Percentiles rank a stretch among this genome's conserved stretches.
Conservation (phyloP, 2,329 filamentous ascomycete species). For the Claviceps maximensis region DNA sequence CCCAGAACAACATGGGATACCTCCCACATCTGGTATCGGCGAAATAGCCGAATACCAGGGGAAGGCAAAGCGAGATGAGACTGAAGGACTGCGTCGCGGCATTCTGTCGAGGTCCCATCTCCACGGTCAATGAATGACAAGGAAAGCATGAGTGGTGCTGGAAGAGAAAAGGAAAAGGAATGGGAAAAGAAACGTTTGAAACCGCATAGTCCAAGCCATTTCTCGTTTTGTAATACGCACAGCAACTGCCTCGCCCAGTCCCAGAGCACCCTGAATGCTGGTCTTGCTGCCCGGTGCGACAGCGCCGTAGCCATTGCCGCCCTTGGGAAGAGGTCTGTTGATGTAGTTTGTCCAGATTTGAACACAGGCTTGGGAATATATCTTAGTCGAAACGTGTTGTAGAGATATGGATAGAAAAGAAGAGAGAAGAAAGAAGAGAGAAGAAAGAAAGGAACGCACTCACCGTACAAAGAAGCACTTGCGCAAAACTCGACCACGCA, state of each 20-base stretch:
- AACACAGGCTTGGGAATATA: constrained; percentile 9
- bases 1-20: constrained; percentile 58
- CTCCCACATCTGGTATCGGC: constrained; percentile 59
- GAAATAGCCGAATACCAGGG: constrained; percentile 40
- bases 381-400: too few species aligned
- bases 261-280: constrained; percentile 43
- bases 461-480: constrained; percentile 29
- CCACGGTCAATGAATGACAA: constrained; percentile 15
- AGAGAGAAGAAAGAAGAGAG: too few species aligned
- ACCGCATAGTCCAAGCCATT: too few species aligned
- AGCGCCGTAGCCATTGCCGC: constrained; percentile 33
- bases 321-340: constrained; percentile 42
- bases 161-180: too few species aligned
- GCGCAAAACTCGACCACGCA: constrained; percentile 49
- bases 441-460: not conserved
- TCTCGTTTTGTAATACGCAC: too few species aligned
- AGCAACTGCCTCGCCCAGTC: constrained; percentile 30
- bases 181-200: too few species aligned
- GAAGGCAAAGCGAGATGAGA: constrained; percentile 44
- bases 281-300: constrained; percentile 24
- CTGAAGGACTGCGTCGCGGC: constrained; percentile 33
- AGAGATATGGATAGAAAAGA: too few species aligned
- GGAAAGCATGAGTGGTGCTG: too few species aligned
- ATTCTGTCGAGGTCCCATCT: constrained; percentile 11
- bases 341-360: constrained; percentile 40